phyloP scores from a whole-genome alignment of 305 asterid genomes.

The Fraxinus sp. region DNA sequence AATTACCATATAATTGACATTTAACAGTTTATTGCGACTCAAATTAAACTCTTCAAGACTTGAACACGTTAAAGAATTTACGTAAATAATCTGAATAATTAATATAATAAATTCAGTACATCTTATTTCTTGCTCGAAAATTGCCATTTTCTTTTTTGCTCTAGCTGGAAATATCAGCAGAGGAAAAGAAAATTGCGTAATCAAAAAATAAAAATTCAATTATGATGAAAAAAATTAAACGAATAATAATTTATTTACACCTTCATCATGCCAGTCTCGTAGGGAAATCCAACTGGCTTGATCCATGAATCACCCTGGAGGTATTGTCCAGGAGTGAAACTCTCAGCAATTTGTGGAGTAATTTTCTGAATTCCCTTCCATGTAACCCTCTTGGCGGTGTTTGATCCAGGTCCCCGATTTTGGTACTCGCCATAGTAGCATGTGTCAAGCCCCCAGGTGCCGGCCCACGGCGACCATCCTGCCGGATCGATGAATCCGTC shows the following conservation, averaged over 20 bases:
- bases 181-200: background rate
- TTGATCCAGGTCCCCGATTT: constrained; percentile 55
- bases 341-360: constrained; percentile 41
- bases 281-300: constrained; percentile 42
- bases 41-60: background rate
- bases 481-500: constrained; percentile 50
- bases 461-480: constrained; percentile 76
- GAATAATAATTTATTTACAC: background rate
- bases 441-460: constrained; percentile 40
- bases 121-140: background rate
- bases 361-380: constrained; percentile 60
- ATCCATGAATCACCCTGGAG: constrained; percentile 52
- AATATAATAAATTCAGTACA: background rate
- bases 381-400: constrained; percentile 33
- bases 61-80: background rate
- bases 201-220: background rate
- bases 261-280: constrained; percentile 38
- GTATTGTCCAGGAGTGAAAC: constrained; percentile 41
- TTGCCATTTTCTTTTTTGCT: background rate
- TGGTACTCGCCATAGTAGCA: constrained; percentile 58
- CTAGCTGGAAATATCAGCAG: background rate
- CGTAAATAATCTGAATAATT: background rate
- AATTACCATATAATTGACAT: background rate
- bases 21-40: background rate
- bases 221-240: background rate